phyloP scores from a whole-genome alignment of 2,329 filamentous ascomycete species.

The Microdochium bolleyi region DNA sequence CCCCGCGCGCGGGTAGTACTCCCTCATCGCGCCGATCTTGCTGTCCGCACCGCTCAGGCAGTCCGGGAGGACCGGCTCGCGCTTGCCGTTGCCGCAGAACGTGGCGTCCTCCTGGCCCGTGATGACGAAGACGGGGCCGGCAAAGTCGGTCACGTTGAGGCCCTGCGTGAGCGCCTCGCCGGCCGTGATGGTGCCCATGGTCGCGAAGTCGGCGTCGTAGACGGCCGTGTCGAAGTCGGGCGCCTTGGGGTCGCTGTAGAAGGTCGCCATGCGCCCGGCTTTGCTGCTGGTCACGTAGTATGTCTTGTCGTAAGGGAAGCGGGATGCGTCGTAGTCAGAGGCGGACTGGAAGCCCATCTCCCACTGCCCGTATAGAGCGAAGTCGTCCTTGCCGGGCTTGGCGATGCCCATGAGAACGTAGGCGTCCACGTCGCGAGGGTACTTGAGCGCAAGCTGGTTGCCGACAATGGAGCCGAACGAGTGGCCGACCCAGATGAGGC shows the following conservation, averaged over 20 bases:
- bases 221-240: slow-evolving; percentile 3
- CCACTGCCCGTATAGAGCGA: not conserved
- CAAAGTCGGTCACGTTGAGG: slow-evolving; percentile 1
- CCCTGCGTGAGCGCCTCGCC: slow-evolving; percentile 8
- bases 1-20: not conserved
- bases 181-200: slow-evolving; percentile 7
- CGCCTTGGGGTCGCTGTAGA: not conserved
- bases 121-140: slow-evolving; percentile 5
- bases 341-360: not conserved
- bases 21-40: not conserved
- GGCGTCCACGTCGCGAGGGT: slow-evolving; percentile 15
- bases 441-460: slow-evolving; percentile 11
- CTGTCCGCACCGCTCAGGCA: not conserved
- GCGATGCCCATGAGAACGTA: slow-evolving; percentile 16
- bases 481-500: slow-evolving; percentile 16
- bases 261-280: not conserved
- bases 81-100: slow-evolving; percentile 4
- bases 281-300: not conserved
- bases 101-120: slow-evolving; percentile 9
- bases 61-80: not conserved
- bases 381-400: slow-evolving; percentile 2
- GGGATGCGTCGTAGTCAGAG: not conserved
- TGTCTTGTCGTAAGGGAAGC: not conserved
- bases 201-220: slow-evolving; percentile 3
- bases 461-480: slow-evolving; percentile 13